Conservation (phyloP, 2,329 filamentous ascomycete species). For the Penicillium sp. region DNA sequence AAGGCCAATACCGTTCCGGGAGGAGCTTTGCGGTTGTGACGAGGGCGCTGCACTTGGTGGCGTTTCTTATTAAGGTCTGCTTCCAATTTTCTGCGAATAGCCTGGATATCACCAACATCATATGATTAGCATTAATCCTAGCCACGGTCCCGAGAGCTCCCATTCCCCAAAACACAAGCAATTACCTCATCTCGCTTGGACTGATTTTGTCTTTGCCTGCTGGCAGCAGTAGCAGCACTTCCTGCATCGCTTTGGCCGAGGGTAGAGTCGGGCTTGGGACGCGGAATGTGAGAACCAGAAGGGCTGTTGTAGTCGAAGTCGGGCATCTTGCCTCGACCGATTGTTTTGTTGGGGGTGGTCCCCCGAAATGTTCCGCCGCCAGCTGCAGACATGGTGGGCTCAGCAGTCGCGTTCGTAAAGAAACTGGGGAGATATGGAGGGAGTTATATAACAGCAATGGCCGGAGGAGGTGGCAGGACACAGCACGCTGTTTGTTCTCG, state of each 20-base stretch:
- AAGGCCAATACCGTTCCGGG: conserved; percentile 93
- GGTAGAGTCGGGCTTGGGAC: conserved; percentile 53
- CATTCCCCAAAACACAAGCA: not conserved
- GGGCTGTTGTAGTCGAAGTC: conserved; percentile 48
- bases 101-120: conserved; percentile 50
- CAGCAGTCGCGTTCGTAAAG: not conserved
- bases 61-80: conserved; percentile 98
- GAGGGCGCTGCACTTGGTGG: conserved; percentile 69
- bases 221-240: conserved; percentile 72
- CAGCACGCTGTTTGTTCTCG: conserved; percentile 2
- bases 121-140: conserved; percentile 12
- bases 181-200: conserved; percentile 94
- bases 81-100: conserved; percentile 95
- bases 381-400: conserved; percentile 53
- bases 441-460: not conserved
- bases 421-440: not conserved
- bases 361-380: conserved; percentile 54
- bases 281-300: conserved; percentile 53
- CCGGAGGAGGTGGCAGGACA: not conserved
- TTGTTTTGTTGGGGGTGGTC: conserved; percentile 51
- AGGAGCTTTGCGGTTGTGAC: conserved; percentile 86
- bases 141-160: not conserved
- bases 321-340: conserved; percentile 52
- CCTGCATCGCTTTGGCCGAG: conserved; percentile 49
- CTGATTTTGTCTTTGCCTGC: conserved; percentile 90